Conservation (phyloP, 2,329 filamentous ascomycete species). For the Pseudopithomyces maydicus region DNA sequence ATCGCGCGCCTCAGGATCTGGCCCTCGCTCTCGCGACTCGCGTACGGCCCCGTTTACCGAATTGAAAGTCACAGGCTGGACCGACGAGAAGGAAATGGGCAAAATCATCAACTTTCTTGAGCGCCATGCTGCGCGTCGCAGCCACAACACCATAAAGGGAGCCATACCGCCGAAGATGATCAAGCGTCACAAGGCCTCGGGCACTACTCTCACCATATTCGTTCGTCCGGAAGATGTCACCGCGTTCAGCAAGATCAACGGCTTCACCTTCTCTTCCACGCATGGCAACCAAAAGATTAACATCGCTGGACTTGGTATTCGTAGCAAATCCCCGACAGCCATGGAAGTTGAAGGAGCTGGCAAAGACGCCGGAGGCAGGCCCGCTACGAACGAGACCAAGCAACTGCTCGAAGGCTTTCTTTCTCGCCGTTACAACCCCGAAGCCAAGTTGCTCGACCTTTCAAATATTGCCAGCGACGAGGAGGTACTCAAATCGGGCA, state of each 20-base stretch:
- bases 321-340: conserved; percentile 12
- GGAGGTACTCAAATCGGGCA: conserved; percentile 73
- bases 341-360: conserved; percentile 9
- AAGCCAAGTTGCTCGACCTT: conserved; percentile 78
- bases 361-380: background rate
- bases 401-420: conserved; percentile 73
- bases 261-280: conserved; percentile 41
- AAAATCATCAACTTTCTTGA: conserved; percentile 49
- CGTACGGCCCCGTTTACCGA: conserved; percentile 8
- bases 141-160: conserved; percentile 31
- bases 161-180: conserved; percentile 38
- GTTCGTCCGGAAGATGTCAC: conserved; percentile 43
- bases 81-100: conserved; percentile 38
- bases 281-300: conserved; percentile 40
- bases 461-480: conserved; percentile 76
- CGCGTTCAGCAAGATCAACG: conserved; percentile 46
- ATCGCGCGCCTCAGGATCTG: conserved; percentile 2
- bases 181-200: conserved; percentile 43
- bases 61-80: conserved; percentile 49
- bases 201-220: conserved; percentile 43
- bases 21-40: background rate
- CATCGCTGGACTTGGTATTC: conserved; percentile 23
- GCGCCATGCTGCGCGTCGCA: conserved; percentile 39
- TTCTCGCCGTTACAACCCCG: conserved; percentile 71
- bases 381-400: conserved; percentile 46